Base-by-base conservation (phyloP, 2,329 filamentous ascomycete genomes). In the Alternaria novae-zelandiae region DNA sequence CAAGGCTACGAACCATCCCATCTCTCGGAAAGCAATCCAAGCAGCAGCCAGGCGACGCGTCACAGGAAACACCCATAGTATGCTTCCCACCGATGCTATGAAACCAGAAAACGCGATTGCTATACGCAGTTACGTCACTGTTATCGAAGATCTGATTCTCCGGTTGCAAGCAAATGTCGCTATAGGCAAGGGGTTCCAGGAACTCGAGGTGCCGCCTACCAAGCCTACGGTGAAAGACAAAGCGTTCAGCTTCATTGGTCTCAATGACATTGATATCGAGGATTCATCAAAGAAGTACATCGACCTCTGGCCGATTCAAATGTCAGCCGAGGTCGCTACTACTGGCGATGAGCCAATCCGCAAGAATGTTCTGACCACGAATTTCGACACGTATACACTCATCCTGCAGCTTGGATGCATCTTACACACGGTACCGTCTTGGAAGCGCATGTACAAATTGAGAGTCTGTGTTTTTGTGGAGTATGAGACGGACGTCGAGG, bases 271-370 rank as follows among this genome's bases (percentile, higher is more conserved):
- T 0, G 84, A 87, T 20, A 78, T 84, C 1, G 83, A 88, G 43
- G 85, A 85, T 17, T 88, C 90, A 57, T 83, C 82, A 5, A 95
- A 95, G 75, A 92, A 89, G 72, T 95, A 90, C 73, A 92, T 97
- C 65, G 93, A 97, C 73, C 82, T 97, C 5, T 97, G 93, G 93
- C 93, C 93, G 0, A 96, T 97, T 57, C 94, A 97, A 69, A 97
- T 97, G 92, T 95, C 93, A 6, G 93, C 93, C 1, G 92, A 95
- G 71, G 87, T 96, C 32, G 87, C 88, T 1, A 84, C 90, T 1
- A 89, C 67, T 13, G 73, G 74, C 6, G 76, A 67, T 86, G 74
- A 76, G 36, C 69, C 71, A 4, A 70, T 68, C 11, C 86, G 85
- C 63, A 82, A 86, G 65, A 89, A 88, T 71, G 85, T 96, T 6